Base-by-base conservation (phyloP, 768 basidiomycete genomes). In the Sistotremastrum suecicum region DNA sequence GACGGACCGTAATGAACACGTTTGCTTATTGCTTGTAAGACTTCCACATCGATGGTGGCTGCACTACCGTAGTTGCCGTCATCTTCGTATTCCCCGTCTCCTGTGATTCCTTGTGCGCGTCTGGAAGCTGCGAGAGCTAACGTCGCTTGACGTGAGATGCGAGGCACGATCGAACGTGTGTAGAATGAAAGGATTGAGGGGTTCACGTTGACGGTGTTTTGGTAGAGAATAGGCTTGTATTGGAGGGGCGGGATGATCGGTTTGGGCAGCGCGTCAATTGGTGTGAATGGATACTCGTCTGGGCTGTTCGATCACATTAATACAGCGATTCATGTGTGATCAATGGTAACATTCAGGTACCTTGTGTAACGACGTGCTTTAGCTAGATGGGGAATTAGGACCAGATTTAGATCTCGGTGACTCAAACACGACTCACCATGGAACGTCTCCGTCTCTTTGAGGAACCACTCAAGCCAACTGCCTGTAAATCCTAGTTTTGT, bases 61-160 rank as follows among this genome's bases (percentile, higher is more conserved):
- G 90, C 82, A 58, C 87, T 91, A 11, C 95, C 95, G 59, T 99
- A 95, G 63, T 99, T 99, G 31, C 91, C 92, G 56, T 99, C 95
- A 60, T 97, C 91, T 52, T 90, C 80, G 58, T 69, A 76, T 58
- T 85, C 83, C 20, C 70, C 76, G 50, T 76, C 75, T 2, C 78
- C 79, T 10, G 60, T 60, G 54, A 85, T 76, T 7, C 84, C 83
- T 41, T 70, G 68, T 1, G 76, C 74, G 31, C 80, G 78, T 53
- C 83, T 86, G 39, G 66, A 63, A 5, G 75, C 68, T 30, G 83
- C 73, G 32, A 88, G 67, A n/a, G 67, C 56, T 34, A 79, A 60
- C 0, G 86, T 86, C 6, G 83, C 80, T 9, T 69, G 72, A 10
- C 71, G 68, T 9, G 91, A 85, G 55, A 99, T 92, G 46, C 82